Conservation (phyloP, 805 yeast species). For the Naumovozyma baii region DNA sequence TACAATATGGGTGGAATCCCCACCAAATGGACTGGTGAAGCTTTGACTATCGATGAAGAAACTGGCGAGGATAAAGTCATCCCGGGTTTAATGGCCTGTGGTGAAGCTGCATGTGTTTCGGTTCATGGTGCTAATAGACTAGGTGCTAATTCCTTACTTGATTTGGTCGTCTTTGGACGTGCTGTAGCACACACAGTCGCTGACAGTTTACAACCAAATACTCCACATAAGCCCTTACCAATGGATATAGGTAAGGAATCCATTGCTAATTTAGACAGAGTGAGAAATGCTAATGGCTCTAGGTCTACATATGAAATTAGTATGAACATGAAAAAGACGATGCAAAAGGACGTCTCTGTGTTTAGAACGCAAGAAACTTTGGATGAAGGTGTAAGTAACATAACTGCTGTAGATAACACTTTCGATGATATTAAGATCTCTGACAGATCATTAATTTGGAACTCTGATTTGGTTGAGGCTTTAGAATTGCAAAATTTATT, state of each 20-base stretch:
- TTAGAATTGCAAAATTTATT: slow-evolving; percentile 91
- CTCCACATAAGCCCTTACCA: slow-evolving; percentile 74
- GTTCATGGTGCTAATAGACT: slow-evolving; percentile 99
- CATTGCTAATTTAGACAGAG: slow-evolving; percentile 77
- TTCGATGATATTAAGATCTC: slow-evolving; percentile 73
- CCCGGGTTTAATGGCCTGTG: slow-evolving; percentile 93
- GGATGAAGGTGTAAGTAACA: slow-evolving; percentile 81
- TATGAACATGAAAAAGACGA: slow-evolving; percentile 83
- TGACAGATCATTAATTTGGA: slow-evolving; percentile 98
- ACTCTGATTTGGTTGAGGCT: slow-evolving; percentile 92
- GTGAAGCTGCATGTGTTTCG: slow-evolving; percentile 98
- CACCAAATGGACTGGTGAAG: slow-evolving; percentile 96
- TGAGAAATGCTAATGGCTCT: slow-evolving; percentile 80
- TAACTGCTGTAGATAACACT: slow-evolving; percentile 62
- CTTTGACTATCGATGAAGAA: slow-evolving; percentile 63
- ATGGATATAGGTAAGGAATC: slow-evolving; percentile 84
- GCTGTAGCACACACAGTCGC: slow-evolving; percentile 91
- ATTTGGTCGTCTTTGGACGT: slow-evolving; percentile 95
- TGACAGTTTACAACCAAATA: slow-evolving; percentile 77
- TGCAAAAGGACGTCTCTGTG: slow-evolving; percentile 96
- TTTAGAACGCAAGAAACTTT: slow-evolving; percentile 89
- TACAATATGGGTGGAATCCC: slow-evolving; percentile 99
- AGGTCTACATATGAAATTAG: slow-evolving; percentile 81
- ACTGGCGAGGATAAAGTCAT: slow-evolving; percentile 83
- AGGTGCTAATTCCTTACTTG: slow-evolving; percentile 96